Conservation (phyloP, 345 rosid genomes). For the Syzygium aqueum region DNA sequence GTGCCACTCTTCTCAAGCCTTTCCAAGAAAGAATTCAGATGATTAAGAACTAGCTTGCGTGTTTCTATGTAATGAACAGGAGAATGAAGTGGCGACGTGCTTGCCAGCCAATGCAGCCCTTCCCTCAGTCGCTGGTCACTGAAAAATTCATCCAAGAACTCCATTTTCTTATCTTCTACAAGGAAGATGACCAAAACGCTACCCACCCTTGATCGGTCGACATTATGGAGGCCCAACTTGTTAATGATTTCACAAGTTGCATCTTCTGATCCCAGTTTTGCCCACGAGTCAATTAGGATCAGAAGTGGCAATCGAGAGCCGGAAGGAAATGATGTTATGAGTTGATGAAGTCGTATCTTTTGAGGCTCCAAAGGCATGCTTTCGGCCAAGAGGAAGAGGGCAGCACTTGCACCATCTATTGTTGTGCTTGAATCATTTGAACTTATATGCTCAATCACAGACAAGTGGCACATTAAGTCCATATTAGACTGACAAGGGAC, state of each 20-base stretch:
- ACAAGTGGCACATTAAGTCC: constrained; percentile 49
- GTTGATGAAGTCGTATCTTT: constrained; percentile 41
- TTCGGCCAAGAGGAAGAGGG: constrained; percentile 59
- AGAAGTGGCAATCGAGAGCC: constrained; percentile 78
- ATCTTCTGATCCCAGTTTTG: constrained; percentile 29
- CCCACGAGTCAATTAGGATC: constrained; percentile 40
- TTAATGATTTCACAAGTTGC: constrained; percentile 26
- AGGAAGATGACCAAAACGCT: constrained; percentile 51
- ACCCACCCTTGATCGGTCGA: constrained; percentile 58
- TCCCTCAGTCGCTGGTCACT: constrained; percentile 55
- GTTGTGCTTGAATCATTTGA: constrained; percentile 22
- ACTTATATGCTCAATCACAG: constrained; percentile 52
- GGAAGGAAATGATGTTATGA: constrained; percentile 48
- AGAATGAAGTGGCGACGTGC: constrained; percentile 66
- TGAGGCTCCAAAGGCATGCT: constrained; percentile 60
- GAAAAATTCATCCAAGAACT: constrained; percentile 46
- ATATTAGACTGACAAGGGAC: constrained; percentile 26
- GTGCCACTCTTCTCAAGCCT: constrained; percentile 30
- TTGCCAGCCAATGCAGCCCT: constrained; percentile 84
- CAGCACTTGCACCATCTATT: constrained; percentile 61
- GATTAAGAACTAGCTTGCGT: constrained; percentile 49
- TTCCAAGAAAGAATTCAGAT: constrained; percentile 39
- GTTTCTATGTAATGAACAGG: constrained; percentile 36
- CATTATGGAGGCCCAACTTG: constrained; percentile 50
- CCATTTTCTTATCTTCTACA: constrained; percentile 25